Evolutionary conservation across 2,329 filamentous ascomycete genomes (phyloP).

Genomic region (Lizonia empirigonia): DNA sequence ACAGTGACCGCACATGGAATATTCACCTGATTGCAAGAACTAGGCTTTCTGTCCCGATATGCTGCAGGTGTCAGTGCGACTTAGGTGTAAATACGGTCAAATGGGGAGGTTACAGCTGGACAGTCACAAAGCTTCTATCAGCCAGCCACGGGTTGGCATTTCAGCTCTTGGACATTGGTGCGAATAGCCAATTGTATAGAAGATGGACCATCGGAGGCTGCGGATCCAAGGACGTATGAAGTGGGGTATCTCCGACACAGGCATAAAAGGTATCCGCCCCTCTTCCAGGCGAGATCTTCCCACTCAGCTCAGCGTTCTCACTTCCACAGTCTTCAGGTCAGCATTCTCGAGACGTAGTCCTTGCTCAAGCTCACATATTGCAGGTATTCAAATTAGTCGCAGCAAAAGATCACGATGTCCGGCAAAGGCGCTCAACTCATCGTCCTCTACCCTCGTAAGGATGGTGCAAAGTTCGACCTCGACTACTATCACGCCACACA

Average conservation of each 20-base stretch:
- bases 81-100: background rate
- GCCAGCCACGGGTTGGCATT: background rate
- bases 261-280: conserved; percentile 19
- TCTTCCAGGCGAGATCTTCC: conserved; percentile 1
- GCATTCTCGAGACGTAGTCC: background rate
- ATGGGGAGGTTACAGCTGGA: background rate
- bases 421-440: conserved; percentile 20
- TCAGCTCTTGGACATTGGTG: background rate
- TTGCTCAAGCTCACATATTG: background rate
- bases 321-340: background rate
- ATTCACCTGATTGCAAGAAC: background rate
- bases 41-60: background rate
- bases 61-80: background rate
- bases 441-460: conserved; percentile 52
- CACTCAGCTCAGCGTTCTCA: background rate
- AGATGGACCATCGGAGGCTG: background rate
- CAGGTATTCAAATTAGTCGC: background rate
- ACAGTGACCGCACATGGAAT: background rate
- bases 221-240: conserved; percentile 20
- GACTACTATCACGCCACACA: conserved; percentile 57
- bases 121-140: background rate
- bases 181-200: background rate
- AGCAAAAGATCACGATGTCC: conserved; percentile 20
- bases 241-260: conserved; percentile 19
- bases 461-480: conserved; percentile 53